These are phyloP conservation scores for Sporodiniella umbellata DNA, from an alignment of 371 early-diverging fungal genomes.

Conservation along the genomic window DNA sequence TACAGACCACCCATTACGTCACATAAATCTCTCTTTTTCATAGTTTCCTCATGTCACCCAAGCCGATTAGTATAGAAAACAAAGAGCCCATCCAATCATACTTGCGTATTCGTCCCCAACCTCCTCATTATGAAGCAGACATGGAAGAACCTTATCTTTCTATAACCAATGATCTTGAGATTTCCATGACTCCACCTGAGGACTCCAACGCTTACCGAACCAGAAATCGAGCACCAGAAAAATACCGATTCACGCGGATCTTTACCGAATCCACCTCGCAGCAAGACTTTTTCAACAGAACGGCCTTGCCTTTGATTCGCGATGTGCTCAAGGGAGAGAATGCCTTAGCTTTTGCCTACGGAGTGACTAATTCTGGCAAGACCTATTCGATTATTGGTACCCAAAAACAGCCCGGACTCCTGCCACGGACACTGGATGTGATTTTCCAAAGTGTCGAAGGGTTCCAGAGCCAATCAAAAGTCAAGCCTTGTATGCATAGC, in stretches of 20 bases:
- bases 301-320: slow-evolving; percentile 52
- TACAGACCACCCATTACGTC: neutral
- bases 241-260: slow-evolving; percentile 65
- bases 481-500: slow-evolving; percentile 47
- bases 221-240: slow-evolving; percentile 43
- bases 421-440: slow-evolving; percentile 58
- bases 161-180: slow-evolving; percentile 36
- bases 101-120: slow-evolving; percentile 37
- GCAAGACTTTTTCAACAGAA: slow-evolving; percentile 54
- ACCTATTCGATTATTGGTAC: slow-evolving; percentile 67
- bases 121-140: slow-evolving; percentile 4
- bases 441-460: slow-evolving; percentile 48
- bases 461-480: slow-evolving; percentile 34
- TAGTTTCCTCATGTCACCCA: too few species aligned
- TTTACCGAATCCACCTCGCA: slow-evolving; percentile 47
- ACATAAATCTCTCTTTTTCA: neutral
- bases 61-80: neutral
- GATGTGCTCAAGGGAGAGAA: slow-evolving; percentile 55
- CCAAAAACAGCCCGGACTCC: slow-evolving; percentile 41
- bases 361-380: slow-evolving; percentile 83
- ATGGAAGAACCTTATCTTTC: slow-evolving; percentile 35
- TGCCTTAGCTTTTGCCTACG: slow-evolving; percentile 68
- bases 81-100: slow-evolving; percentile 28
- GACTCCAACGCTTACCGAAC: slow-evolving; percentile 36
- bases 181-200: slow-evolving; percentile 46